phyloP scores from a whole-genome alignment of 2,329 filamentous ascomycete genomes.

The Stagonosporopsis tanaceti region DNA sequence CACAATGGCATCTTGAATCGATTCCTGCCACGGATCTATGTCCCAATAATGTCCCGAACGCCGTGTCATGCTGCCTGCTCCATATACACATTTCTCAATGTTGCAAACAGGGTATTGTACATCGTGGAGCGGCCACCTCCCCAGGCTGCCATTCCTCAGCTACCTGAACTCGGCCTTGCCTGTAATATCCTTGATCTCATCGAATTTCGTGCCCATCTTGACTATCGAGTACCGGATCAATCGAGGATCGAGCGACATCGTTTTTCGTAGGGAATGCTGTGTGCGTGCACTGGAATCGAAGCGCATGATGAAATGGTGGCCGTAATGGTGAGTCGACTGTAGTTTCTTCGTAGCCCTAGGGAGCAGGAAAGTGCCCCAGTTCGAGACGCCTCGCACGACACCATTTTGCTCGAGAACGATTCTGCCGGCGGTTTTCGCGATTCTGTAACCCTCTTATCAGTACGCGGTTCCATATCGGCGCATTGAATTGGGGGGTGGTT shows the following conservation, averaged over 20 bases:
- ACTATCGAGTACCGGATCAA: conserved; percentile 89
- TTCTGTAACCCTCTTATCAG: conserved; percentile 62
- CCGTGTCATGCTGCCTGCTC: conserved; percentile 15
- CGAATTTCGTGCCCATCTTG: conserved; percentile 76
- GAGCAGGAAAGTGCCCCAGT: conserved; percentile 93
- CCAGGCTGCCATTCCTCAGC: not conserved
- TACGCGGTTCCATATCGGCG: conserved; percentile 25
- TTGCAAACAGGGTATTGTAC: conserved; percentile 19
- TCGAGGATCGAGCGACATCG: conserved; percentile 83
- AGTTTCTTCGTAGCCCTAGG: conserved; percentile 81
- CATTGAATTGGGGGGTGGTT: conserved; percentile 31
- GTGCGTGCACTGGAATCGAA: conserved; percentile 81
- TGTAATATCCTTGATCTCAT: conserved; percentile 66
- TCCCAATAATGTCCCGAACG: conserved; percentile 6
- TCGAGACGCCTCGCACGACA: conserved; percentile 89
- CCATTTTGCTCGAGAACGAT: conserved; percentile 84
- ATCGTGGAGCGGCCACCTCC: not conserved
- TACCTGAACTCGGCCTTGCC: conserved; percentile 61
- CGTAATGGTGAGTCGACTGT: conserved; percentile 81
- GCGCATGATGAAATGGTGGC: conserved; percentile 98
- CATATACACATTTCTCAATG: conserved; percentile 1
- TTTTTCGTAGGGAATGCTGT: conserved; percentile 77
- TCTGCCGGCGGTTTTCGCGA: conserved; percentile 83
- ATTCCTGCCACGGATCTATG: not conserved
- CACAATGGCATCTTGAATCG: not conserved